Base-by-base conservation (phyloP, 371 early-diverging fungal genomes). In the Syncephalis plumigaleata region DNA sequence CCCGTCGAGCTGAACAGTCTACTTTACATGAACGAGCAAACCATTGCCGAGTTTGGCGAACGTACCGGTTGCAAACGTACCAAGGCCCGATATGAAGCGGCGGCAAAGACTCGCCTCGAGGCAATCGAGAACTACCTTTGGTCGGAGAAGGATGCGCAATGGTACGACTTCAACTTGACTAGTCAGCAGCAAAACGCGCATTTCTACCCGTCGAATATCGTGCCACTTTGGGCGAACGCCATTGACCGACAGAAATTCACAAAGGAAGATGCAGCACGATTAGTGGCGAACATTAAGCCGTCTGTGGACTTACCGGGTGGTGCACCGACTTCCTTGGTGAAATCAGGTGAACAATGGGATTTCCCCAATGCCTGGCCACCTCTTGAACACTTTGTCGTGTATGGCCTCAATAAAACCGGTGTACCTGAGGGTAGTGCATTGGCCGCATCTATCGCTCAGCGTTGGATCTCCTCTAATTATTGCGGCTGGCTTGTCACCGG, bases 1-100 rank as follows among this genome's bases (percentile, higher is more conserved):
- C 91, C 92, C 0, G 75, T 87, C 7, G 91, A 91, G 46, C 71
- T 94, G 9, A 94, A 94, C 61, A 67, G 83, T 3, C 68, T 91
- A 20, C 55, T 94, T 52, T 84, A 79, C 64, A 63, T 59, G 50
- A 79, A 77, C 52, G 86, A 85, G 58, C 44, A 44, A 18, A 63
- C 73, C 4, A 48, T 93, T 20, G 45, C 70, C 17, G 53, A 64
- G 20, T 70, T 87, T 50, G 54, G 64, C 7, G 21, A 44, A 4
- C 43, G 50, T 36, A 47, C 53, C 15, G 31, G 31, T 11, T 31
- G 31, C 11, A 42, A 24, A 17, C 26, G 17, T 42, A 50, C 52
- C 21, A 38, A 49, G 20, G 31, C 31, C 4, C 3, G 49, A 13
- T 71, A 53, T 42, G 42, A 44, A 15, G 23, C 46, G 7, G 42